A percentile compares a stretch with the other conserved stretches of the same genome.
These are phyloP conservation scores for Tetrahymena thermophila DNA, from an alignment of 73 alveolate species.

Conservation along the genomic window DNA sequence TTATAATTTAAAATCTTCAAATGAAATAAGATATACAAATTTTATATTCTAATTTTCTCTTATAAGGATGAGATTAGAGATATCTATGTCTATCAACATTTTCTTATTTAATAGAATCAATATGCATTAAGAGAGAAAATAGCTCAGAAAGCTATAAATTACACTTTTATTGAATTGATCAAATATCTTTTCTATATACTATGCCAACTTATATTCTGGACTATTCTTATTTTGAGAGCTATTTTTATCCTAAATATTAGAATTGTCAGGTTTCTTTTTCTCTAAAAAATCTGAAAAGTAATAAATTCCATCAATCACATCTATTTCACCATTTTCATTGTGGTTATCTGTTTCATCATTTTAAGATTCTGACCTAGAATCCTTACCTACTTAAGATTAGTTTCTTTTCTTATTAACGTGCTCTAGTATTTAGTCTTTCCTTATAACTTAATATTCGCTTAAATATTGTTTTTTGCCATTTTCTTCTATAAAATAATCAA, in stretches of 20 bases:
- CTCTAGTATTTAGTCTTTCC: not conserved
- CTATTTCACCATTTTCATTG: not conserved
- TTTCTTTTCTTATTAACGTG: not conserved
- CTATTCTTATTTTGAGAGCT: not conserved
- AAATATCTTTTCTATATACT: not conserved
- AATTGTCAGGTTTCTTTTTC: not conserved
- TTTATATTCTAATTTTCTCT: not conserved
- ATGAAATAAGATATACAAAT: not conserved
- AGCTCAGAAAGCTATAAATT: not conserved
- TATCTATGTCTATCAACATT: not conserved
- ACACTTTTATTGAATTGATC: not conserved
- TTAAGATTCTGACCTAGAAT: not conserved
- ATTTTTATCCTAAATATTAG: not conserved
- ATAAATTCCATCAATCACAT: not conserved
- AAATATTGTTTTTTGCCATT: not conserved
- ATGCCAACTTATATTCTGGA: not conserved
- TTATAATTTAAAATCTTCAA: not conserved
- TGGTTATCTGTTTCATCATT: not conserved
- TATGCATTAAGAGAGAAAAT: not conserved
- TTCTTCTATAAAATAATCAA: not conserved
- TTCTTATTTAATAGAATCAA: not conserved
- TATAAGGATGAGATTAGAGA: not conserved
- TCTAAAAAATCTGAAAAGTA: not conserved
- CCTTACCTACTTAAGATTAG: not conserved
- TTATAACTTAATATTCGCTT: not conserved